A percentile compares a stretch with the other conserved stretches of the same genome.
Evolutionary conservation across 225 moss, liverwort and hornwort genomes (phyloP).

Genomic region (Takakia lepidozioides): DNA sequence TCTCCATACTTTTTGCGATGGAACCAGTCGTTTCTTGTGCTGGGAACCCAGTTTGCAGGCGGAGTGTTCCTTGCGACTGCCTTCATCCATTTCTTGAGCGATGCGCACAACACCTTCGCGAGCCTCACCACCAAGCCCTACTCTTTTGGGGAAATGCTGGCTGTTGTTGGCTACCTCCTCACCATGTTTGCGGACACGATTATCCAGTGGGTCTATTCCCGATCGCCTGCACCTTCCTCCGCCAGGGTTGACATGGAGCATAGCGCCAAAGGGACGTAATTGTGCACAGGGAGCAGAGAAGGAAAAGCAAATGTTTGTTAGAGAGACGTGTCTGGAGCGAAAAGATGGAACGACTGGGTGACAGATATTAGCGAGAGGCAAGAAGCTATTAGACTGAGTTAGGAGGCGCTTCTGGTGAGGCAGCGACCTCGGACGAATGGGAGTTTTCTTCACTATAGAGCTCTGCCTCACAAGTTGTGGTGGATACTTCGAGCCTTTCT

Average conservation of each 20-base stretch:
- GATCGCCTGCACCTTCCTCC: constrained; percentile 1
- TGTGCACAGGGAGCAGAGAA: too few relatives aligned
- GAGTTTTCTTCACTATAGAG: too few relatives aligned
- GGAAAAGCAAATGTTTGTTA: too few relatives aligned
- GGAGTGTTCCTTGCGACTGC: constrained; percentile 85
- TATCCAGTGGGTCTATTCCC: constrained; percentile 36
- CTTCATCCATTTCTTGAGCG: constrained; percentile 72
- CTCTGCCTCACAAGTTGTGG: too few relatives aligned
- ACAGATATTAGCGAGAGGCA: too few relatives aligned
- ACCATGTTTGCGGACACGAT: constrained; percentile 68
- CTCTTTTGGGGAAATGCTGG: constrained; percentile 70
- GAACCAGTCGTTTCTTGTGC: constrained; percentile 57
- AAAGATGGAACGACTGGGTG: too few relatives aligned
- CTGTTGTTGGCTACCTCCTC: constrained; percentile 61
- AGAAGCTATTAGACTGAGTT: too few relatives aligned
- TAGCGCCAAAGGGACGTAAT: too few relatives aligned
- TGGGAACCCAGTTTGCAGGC: constrained; percentile 82
- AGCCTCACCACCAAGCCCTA: constrained; percentile 21
- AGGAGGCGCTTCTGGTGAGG: too few relatives aligned
- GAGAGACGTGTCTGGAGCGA: too few relatives aligned
- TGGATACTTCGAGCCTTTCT: too few relatives aligned
- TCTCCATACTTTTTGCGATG: constrained; percentile 71
- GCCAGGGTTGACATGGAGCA: background rate
- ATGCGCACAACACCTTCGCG: constrained; percentile 46
- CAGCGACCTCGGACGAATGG: too few relatives aligned